Evolutionary conservation across 2,329 filamentous ascomycete species (phyloP).

Genomic region (Penicillium sp.): DNA sequence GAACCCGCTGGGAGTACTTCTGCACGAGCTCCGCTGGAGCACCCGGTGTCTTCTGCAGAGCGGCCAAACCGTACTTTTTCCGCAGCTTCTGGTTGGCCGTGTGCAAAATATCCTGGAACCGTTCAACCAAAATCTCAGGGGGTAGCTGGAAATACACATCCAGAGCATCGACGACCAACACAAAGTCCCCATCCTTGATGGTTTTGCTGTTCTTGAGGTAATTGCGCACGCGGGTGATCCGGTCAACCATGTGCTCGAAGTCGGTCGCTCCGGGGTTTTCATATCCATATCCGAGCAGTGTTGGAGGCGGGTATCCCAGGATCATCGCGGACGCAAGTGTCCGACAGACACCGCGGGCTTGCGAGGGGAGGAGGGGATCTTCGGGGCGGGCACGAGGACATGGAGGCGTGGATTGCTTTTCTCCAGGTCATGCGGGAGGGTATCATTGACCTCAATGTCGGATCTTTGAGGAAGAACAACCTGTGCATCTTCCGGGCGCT

Average conservation of each 20-base stretch:
- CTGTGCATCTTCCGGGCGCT: constrained; percentile 30
- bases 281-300: constrained; percentile 46
- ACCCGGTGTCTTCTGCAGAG: constrained; percentile 17
- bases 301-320: constrained; percentile 56
- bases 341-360: constrained; percentile 49
- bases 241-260: constrained; percentile 43
- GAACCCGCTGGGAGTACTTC: constrained; percentile 49
- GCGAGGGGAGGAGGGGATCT: constrained; percentile 27
- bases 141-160: constrained; percentile 63
- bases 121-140: constrained; percentile 56
- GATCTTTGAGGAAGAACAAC: constrained; percentile 23
- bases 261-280: constrained; percentile 27
- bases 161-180: constrained; percentile 59
- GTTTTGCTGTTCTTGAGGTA: constrained; percentile 47
- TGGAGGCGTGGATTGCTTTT: constrained; percentile 47
- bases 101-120: constrained; percentile 55
- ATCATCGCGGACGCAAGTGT: constrained; percentile 54
- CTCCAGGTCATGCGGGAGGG: constrained; percentile 28
- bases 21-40: constrained; percentile 27
- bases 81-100: constrained; percentile 51
- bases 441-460: constrained; percentile 23
- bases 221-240: constrained; percentile 43
- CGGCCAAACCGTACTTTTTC: constrained; percentile 45
- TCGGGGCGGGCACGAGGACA: constrained; percentile 50
- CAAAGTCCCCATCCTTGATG: constrained; percentile 56